Base-by-base conservation (phyloP, 352 stramenopile genomes). In the Phytopythium montanum region DNA sequence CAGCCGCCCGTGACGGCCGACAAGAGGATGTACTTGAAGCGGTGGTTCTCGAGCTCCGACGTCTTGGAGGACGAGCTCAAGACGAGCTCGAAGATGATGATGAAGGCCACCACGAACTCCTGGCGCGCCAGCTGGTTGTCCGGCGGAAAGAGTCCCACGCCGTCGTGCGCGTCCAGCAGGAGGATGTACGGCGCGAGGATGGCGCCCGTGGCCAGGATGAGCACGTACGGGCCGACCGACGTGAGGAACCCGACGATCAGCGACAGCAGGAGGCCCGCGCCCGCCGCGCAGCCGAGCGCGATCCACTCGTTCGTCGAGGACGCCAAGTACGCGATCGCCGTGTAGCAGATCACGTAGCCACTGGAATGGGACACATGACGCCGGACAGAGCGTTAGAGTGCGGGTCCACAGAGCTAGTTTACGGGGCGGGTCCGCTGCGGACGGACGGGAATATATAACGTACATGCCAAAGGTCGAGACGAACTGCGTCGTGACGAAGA, bases 21-120 rank as follows among this genome's bases (percentile, higher is more conserved):
- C 49, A 95, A 88, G n/a, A 93, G 7, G 3, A 94, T 75, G 60
- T 95, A 95, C 72, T 95, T 95, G 76, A 95, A 90, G 18, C 87
- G 85, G 71, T 95, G 87, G 75, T 91, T 94, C 68, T 95, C 87
- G 25, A 93, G 67, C 49, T 95, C 87, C 10, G 67, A 69, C 6
- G 81, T 88, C 78, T 95, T 95, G 62, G 82, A 93, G 28, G 59
- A 61, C 1, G 82, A 92, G 46, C 70, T 73, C 54, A 81, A 94
- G n/a, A 95, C 69, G 34, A 95, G 73, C 63, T 92, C 68, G 56
- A 92, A 95, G 62, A 95, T 90, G 55, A 95, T 87, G 49, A 90
- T 82, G 63, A 95, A 95, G 39, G 84, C 82, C 57, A 95, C 73
- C 14, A 95, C 78, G 68, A 95, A 95, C 58, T 95, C 87, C 60